Evolutionary conservation across 495 filamentous ascomycete species (phyloP).

Genomic region (Hyaloscypha bicolor): DNA sequence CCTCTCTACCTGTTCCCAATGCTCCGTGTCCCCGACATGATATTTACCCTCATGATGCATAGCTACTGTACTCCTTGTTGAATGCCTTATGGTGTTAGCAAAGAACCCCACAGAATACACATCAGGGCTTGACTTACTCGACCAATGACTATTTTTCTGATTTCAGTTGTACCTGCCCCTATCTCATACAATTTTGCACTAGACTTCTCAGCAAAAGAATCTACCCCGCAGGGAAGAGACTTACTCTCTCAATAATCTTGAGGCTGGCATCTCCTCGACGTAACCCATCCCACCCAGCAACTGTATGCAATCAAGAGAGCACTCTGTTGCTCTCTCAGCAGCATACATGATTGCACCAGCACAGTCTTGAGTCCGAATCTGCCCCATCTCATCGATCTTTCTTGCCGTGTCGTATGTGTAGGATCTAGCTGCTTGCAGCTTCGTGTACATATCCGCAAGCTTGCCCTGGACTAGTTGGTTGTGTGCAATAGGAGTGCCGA

Average conservation of each 20-base stretch:
- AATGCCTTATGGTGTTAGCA: conserved; percentile 55
- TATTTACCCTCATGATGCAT: conserved; percentile 17
- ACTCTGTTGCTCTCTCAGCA: conserved; percentile 90
- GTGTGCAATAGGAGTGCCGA: conserved; percentile 82
- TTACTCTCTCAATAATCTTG: conserved; percentile 77
- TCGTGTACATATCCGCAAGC: conserved; percentile 96
- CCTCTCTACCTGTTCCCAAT: not conserved
- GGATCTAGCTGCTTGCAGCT: conserved; percentile 75
- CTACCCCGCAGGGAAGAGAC: conserved; percentile 17
- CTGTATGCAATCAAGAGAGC: conserved; percentile 88
- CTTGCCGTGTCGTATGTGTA: conserved; percentile 82
- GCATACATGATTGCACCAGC: conserved; percentile 94
- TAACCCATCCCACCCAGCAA: conserved; percentile 95
- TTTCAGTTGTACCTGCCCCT: conserved; percentile 93
- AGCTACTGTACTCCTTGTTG: conserved; percentile 77
- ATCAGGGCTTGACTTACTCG: conserved; percentile 39
- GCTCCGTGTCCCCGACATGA: not conserved
- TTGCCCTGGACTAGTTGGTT: conserved; percentile 95
- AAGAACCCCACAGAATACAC: not conserved
- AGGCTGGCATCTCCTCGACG: conserved; percentile 91
- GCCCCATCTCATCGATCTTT: conserved; percentile 70
- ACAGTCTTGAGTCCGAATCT: conserved; percentile 85
- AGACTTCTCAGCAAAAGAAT: not conserved
- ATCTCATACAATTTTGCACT: conserved; percentile 86
- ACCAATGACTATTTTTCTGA: conserved; percentile 92